These are phyloP conservation scores for Holtermanniella nyarrowii DNA, from an alignment of 768 basidiomycete species.

Conservation along the genomic window DNA sequence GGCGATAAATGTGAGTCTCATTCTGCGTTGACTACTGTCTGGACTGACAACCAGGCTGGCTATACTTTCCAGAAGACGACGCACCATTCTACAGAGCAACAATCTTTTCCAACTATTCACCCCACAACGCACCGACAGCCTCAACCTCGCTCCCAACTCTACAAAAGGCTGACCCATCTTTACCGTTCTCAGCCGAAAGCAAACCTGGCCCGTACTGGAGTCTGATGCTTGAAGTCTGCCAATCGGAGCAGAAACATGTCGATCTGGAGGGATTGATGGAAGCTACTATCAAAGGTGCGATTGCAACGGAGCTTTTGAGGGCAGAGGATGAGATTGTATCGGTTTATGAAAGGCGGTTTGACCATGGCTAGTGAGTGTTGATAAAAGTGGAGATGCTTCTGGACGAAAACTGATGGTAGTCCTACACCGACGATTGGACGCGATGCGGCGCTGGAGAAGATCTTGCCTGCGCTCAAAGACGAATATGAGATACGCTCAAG, in stretches of 20 bases:
- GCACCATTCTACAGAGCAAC: slow-evolving; percentile 44
- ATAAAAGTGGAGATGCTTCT: neutral
- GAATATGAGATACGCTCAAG: slow-evolving; percentile 39
- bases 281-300: slow-evolving; percentile 40
- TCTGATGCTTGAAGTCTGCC: slow-evolving; percentile 43
- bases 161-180: slow-evolving; percentile 36
- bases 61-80: slow-evolving; percentile 41
- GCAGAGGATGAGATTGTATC: slow-evolving; percentile 42
- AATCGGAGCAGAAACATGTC: slow-evolving; percentile 40
- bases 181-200: slow-evolving; percentile 16
- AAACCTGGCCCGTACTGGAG: slow-evolving; percentile 40
- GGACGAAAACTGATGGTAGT: slow-evolving; percentile 5
- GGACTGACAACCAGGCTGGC: slow-evolving; percentile 20
- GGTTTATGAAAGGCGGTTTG: slow-evolving; percentile 40
- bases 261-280: slow-evolving; percentile 37
- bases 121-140: slow-evolving; percentile 36
- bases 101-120: slow-evolving; percentile 44
- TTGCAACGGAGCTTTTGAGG: slow-evolving; percentile 36
- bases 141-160: slow-evolving; percentile 33
- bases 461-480: slow-evolving; percentile 39
- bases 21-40: neutral
- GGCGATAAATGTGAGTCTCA: slow-evolving; percentile 40
- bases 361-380: slow-evolving; percentile 32
- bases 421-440: slow-evolving; percentile 42
- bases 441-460: slow-evolving; percentile 36